Evolutionary conservation across 1,284 basidiomycete genomes (phyloP).

Genomic region (Boletellus deceptivus): DNA sequence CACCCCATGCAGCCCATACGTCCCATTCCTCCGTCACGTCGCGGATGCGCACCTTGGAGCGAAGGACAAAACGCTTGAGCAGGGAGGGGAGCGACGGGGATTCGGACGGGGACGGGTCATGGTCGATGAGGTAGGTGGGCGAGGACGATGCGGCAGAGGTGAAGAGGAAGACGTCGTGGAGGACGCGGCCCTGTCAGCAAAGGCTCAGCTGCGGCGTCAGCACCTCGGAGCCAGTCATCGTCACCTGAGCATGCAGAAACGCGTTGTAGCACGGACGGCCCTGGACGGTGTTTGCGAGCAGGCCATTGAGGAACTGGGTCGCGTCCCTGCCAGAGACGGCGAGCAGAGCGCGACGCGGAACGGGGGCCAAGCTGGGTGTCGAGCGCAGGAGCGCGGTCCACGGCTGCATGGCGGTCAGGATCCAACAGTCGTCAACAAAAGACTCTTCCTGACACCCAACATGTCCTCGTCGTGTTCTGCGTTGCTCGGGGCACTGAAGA

Average conservation of each 20-base stretch:
- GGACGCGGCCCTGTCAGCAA: slow-evolving; percentile 73
- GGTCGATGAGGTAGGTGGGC: slow-evolving; percentile 72
- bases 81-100: slow-evolving; percentile 59
- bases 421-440: slow-evolving; percentile 7
- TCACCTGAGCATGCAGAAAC: slow-evolving; percentile 85
- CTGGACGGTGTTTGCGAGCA: slow-evolving; percentile 66
- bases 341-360: slow-evolving; percentile 66
- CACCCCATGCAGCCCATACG: slow-evolving; percentile 81
- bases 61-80: slow-evolving; percentile 84
- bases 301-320: slow-evolving; percentile 84
- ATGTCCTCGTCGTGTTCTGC: slow-evolving; percentile 82
- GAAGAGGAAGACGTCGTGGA: slow-evolving; percentile 88
- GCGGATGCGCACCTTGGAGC: slow-evolving; percentile 83
- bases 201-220: slow-evolving; percentile 1
- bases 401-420: slow-evolving; percentile 27
- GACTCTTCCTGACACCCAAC: background rate
- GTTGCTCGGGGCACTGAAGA: slow-evolving; percentile 70
- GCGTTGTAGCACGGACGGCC: slow-evolving; percentile 69
- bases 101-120: slow-evolving; percentile 57
- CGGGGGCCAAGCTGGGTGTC: slow-evolving; percentile 58
- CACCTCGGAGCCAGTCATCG: slow-evolving; percentile 15
- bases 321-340: slow-evolving; percentile 83
- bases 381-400: slow-evolving; percentile 46
- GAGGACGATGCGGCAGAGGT: slow-evolving; percentile 50
- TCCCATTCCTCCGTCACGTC: slow-evolving; percentile 76